These are phyloP conservation scores for Pseudopithomyces maydicus DNA, from an alignment of 2,329 filamentous ascomycete species.

Conservation along the genomic window DNA sequence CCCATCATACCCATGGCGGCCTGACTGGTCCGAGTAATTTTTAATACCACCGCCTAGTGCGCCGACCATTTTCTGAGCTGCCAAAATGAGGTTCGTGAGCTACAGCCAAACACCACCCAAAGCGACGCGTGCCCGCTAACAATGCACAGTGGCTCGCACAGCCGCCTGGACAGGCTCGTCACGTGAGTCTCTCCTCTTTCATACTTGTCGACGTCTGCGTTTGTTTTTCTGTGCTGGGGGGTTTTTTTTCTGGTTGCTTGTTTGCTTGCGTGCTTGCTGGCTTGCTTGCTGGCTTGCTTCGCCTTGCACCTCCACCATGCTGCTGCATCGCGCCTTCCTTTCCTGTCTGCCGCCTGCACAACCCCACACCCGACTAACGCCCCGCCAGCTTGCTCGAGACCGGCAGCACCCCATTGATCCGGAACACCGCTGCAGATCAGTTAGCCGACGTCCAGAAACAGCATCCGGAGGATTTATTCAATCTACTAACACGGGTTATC, in stretches of 20 bases:
- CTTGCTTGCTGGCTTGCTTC: no score
- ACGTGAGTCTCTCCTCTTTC: neutral
- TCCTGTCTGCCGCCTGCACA: neutral
- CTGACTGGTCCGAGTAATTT: constrained; percentile 8
- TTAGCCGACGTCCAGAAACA: constrained; percentile 97
- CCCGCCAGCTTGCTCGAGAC: constrained; percentile 80
- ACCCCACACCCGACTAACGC: neutral
- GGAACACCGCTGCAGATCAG: constrained; percentile 96
- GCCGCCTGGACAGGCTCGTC: constrained; percentile 6
- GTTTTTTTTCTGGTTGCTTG: no score
- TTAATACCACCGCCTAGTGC: constrained; percentile 2
- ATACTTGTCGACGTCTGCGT: no score
- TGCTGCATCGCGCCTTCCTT: neutral
- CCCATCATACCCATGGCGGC: constrained; percentile 5
- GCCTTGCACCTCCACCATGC: neutral
- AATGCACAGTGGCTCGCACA: constrained; percentile 6
- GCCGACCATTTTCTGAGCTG: neutral
- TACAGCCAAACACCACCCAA: neutral
- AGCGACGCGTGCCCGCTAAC: constrained; percentile 2
- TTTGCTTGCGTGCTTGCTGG: no score
- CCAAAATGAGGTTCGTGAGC: constrained; percentile 4
- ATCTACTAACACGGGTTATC: constrained; percentile 89
- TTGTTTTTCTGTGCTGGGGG: no score
- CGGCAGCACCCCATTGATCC: constrained; percentile 92
- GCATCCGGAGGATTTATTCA: constrained; percentile 96